Evolutionary conservation across 1,139 yeast species (phyloP).

Genomic region (Protomyces gravidus): DNA sequence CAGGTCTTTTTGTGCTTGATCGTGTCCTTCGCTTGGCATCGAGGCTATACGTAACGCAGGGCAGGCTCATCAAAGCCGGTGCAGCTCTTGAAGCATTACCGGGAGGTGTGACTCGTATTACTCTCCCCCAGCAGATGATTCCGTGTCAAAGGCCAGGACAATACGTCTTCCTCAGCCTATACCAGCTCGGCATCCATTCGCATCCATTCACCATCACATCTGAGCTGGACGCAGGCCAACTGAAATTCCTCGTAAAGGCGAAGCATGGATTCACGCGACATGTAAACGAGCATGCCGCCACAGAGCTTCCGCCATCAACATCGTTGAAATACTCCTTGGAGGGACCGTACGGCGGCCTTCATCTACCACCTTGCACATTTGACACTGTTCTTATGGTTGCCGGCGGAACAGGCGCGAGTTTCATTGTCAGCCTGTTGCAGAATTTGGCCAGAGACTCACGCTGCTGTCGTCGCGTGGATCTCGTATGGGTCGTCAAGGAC

Average conservation of each 20-base stretch:
- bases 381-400: constrained; percentile 33
- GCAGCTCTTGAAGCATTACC: constrained; percentile 18
- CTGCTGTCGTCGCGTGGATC: constrained; percentile 18
- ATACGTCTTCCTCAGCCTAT: constrained; percentile 33
- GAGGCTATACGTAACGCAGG: constrained; percentile 26
- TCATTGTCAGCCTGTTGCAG: constrained; percentile 29
- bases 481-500: constrained; percentile 33
- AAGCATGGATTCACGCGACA: constrained; percentile 33
- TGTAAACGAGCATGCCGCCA: constrained; percentile 5
- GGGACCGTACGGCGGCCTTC: constrained; percentile 36
- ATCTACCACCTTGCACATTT: constrained; percentile 30
- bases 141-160: constrained; percentile 35
- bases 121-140: constrained; percentile 22
- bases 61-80: background rate
- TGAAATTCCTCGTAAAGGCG: constrained; percentile 31
- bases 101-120: constrained; percentile 9
- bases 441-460: constrained; percentile 19
- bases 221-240: constrained; percentile 10
- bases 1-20: constrained; percentile 33
- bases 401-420: constrained; percentile 35
- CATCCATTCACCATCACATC: constrained; percentile 36
- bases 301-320: background rate
- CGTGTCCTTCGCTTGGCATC: constrained; percentile 28
- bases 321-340: constrained; percentile 34
- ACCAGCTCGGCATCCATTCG: constrained; percentile 32